Conservation (phyloP, 441 rosid species). For the Gossypium lobatum region DNA sequence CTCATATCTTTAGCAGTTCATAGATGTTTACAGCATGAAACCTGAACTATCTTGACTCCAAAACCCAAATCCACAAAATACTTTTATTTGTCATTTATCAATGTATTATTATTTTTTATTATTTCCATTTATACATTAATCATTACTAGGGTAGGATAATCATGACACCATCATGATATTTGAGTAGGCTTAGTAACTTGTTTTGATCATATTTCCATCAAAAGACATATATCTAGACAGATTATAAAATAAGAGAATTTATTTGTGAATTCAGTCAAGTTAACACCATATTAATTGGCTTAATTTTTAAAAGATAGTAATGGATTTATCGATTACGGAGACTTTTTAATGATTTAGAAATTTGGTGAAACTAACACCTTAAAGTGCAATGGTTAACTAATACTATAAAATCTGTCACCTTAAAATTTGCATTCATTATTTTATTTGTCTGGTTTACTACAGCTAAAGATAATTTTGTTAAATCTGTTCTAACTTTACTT, state of each 20-base stretch:
- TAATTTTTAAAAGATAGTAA: not conserved
- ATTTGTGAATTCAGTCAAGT: not conserved
- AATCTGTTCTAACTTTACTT: not conserved
- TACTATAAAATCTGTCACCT: not conserved
- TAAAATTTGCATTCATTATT: constrained; percentile 1
- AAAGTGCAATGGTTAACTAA: not conserved
- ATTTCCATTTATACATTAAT: not conserved
- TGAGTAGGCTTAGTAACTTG: not conserved
- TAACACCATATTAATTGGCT: not conserved
- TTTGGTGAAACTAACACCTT: not conserved
- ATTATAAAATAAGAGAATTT: not conserved
- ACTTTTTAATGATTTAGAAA: not conserved
- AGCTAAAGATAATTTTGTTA: not conserved
- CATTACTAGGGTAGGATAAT: not conserved
- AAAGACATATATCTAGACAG: not conserved
- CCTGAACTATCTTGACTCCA: not conserved
- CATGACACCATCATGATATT: not conserved
- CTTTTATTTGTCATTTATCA: not conserved
- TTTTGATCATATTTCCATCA: not conserved
- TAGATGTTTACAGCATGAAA: not conserved
- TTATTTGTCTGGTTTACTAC: not conserved
- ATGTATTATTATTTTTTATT: not conserved
- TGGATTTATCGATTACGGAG: not conserved
- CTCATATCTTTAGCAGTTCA: not conserved
- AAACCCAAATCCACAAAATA: not conserved